These are phyloP conservation scores for Phoenix dactylifera DNA, from an alignment of 176 grass and related monocot species.

Conservation along the genomic window DNA sequence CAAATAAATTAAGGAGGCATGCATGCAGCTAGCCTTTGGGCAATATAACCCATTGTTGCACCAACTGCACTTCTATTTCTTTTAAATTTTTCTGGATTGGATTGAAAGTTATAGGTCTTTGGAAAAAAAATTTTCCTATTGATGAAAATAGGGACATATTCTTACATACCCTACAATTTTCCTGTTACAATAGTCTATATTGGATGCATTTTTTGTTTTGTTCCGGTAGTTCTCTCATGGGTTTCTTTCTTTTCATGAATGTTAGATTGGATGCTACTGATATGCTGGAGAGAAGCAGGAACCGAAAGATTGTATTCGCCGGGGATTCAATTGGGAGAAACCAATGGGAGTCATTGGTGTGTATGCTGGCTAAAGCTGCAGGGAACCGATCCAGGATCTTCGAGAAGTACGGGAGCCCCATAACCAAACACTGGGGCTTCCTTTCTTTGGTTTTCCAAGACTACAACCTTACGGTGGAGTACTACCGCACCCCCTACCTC, in stretches of 20 bases:
- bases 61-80: too few relatives aligned
- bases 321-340: conserved; percentile 24
- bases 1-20: too few relatives aligned
- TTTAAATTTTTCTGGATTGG: too few relatives aligned
- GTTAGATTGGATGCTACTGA: conserved; percentile 21
- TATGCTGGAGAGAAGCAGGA: conserved; percentile 27
- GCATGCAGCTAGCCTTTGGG: too few relatives aligned
- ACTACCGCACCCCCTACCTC: conserved; percentile 32
- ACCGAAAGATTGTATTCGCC: conserved; percentile 12
- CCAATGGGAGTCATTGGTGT: conserved; percentile 24
- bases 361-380: conserved; percentile 7
- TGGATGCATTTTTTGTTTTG: too few relatives aligned
- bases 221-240: too few relatives aligned
- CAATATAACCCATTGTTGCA: too few relatives aligned
- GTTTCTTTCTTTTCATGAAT: background rate
- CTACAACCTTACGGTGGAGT: conserved; percentile 41
- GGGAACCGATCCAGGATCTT: conserved; percentile 12
- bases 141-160: too few relatives aligned
- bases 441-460: conserved; percentile 38
- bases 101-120: too few relatives aligned
- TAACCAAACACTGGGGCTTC: conserved; percentile 3
- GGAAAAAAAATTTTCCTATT: too few relatives aligned
- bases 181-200: too few relatives aligned
- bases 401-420: conserved; percentile 16
- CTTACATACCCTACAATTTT: too few relatives aligned